Base-by-base conservation (phyloP, 2,329 filamentous ascomycete species). In the Sporothrix humicola region DNA sequence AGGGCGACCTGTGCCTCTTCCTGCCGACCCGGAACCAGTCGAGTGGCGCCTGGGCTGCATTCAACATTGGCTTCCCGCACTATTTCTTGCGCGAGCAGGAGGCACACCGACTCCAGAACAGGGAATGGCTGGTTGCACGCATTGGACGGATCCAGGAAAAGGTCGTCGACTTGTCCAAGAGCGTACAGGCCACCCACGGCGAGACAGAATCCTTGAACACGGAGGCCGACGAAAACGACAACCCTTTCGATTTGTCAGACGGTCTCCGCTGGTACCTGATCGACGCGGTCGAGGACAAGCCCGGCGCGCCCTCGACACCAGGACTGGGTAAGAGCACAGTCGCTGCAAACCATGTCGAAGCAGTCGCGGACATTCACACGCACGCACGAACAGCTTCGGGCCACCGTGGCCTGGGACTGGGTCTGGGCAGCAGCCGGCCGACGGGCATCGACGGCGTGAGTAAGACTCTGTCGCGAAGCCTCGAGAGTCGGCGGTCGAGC, bases 41-140 rank as follows among this genome's bases (percentile, higher is more conserved):
- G 52, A 96, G 94, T 4, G 92, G 95, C 17, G 95, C 96, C 0
- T 99, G 96, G 96, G 96, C 96, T 5, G 96, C 96, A 0, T 99
- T 99, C 87, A 99, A 99, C 79, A 93, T 99, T 46, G 95, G 95
- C 0, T 97, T 95, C 74, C 96, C 96, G 9, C 96, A 99, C 81
- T 98, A 96, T 83, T 99, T 99, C 84, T 87, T 99, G 2, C 92
- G 94, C 50, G 96, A 99, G 81, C 93, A 97, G 80, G 95, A 98
- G 78, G 88, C 87, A 0, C 97, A 99, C 82, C 91, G 93, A 75
- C 85, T 99, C 6, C 90, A 91, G 44, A 91, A 90, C 66, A 89
- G 95, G 50, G 96, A 99, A 80, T 99, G 96, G 94, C 89, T 99
- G n/a, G 91, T 99, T 8, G 96, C 96, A 9, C 91, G 96, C 17